These are phyloP conservation scores for Microbotryum violaceum DNA, from an alignment of 1,284 basidiomycete species.

Conservation along the genomic window DNA sequence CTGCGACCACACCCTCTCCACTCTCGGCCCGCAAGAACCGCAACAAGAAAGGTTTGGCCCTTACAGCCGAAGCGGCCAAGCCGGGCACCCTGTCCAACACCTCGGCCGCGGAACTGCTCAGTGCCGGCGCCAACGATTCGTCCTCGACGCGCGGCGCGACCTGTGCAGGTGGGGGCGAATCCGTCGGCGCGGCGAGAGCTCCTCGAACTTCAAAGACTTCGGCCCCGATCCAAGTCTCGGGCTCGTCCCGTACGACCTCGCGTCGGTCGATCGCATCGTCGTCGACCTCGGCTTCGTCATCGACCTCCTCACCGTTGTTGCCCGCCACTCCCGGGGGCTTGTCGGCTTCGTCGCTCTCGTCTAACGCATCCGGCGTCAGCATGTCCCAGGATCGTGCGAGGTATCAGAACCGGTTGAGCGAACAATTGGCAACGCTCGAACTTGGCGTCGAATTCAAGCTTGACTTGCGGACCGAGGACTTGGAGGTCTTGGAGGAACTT, in stretches of 20 bases:
- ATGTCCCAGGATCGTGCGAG: neutral
- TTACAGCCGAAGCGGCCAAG: conserved; percentile 17
- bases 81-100: conserved; percentile 25
- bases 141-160: too few relatives aligned
- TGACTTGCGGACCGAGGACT: conserved; percentile 43
- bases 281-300: neutral
- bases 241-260: conserved; percentile 6
- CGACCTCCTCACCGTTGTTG: conserved; percentile 10
- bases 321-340: conserved; percentile 16
- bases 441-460: conserved; percentile 44
- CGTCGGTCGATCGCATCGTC: neutral
- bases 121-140: too few relatives aligned
- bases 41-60: conserved; percentile 29
- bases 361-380: neutral
- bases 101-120: conserved; percentile 4
- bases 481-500: conserved; percentile 69
- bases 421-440: conserved; percentile 39
- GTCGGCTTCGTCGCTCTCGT: conserved; percentile 3
- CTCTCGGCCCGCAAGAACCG: conserved; percentile 19
- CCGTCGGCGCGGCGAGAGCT: neutral
- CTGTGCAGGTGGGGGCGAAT: neutral
- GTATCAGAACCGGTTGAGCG: conserved; percentile 21
- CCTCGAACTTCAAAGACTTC: neutral
- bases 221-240: conserved; percentile 21
- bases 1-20: too few relatives aligned